Evolutionary conservation across 257 asterid species (phyloP).

Genomic region (Avicennia marina): DNA sequence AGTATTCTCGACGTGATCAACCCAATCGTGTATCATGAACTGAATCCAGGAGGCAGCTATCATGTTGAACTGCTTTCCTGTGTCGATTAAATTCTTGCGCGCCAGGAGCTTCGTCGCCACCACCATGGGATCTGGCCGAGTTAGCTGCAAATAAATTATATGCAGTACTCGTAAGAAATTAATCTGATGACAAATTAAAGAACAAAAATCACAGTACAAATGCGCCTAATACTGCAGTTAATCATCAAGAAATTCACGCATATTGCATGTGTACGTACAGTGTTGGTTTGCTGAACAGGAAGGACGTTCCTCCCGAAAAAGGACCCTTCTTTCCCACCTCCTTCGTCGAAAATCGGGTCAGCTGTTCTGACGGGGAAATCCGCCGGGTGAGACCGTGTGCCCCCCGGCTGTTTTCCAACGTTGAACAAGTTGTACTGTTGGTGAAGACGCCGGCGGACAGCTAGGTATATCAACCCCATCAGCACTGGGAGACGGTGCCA

Average conservation of each 20-base stretch:
- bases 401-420: conserved; percentile 38
- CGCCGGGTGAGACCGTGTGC: no score
- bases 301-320: conserved; percentile 62
- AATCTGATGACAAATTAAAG: no score
- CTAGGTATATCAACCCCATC: conserved; percentile 44
- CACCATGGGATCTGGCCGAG: conserved; percentile 53
- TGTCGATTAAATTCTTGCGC: conserved; percentile 35
- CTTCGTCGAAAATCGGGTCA: neutral
- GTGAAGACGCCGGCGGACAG: conserved; percentile 44
- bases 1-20: conserved; percentile 53
- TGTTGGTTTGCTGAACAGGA: conserved; percentile 38
- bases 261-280: no score
- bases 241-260: neutral
- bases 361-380: no score
- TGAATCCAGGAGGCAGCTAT: conserved; percentile 73
- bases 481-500: conserved; percentile 64
- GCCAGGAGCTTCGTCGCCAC: conserved; percentile 60
- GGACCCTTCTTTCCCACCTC: conserved; percentile 34
- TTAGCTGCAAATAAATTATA: conserved; percentile 30
- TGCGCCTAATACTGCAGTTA: no score
- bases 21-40: conserved; percentile 76
- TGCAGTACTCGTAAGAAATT: no score
- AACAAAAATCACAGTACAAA: no score
- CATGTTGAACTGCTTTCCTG: conserved; percentile 61
- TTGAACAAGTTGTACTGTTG: conserved; percentile 52